Conservation (phyloP, 805 yeast species). For the Pichia cabralensis region DNA sequence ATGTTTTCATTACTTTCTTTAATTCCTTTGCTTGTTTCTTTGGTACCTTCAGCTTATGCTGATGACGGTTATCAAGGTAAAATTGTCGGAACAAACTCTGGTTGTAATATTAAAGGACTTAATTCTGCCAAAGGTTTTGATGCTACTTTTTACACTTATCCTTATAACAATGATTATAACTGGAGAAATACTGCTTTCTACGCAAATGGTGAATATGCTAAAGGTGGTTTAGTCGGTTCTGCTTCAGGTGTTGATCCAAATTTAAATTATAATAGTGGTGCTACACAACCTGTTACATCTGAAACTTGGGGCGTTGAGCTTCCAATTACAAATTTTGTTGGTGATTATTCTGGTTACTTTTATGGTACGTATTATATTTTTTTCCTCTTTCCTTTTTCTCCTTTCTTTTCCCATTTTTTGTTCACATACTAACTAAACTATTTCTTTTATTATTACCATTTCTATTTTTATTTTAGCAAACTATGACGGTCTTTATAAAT, state of each 20-base stretch:
- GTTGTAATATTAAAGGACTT: slow-evolving; percentile 4
- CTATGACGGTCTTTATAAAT: slow-evolving; percentile 21
- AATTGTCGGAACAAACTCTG: background rate
- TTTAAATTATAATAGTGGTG: slow-evolving; percentile 1
- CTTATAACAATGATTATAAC: slow-evolving; percentile 4
- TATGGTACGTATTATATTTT: slow-evolving; percentile 8
- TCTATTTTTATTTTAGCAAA: slow-evolving; percentile 13
- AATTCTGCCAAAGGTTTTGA: slow-evolving; percentile 7
- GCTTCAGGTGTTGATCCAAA: slow-evolving; percentile 5
- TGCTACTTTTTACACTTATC: slow-evolving; percentile 6
- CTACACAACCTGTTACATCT: background rate
- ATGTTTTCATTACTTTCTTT: too few relatives aligned
- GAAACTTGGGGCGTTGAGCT: slow-evolving; percentile 7
- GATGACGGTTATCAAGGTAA: slow-evolving; percentile 3
- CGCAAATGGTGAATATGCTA: slow-evolving; percentile 3
- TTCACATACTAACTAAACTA: background rate
- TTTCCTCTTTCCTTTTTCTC: slow-evolving; percentile 12
- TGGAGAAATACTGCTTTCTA: too few relatives aligned
- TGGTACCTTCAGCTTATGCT: background rate
- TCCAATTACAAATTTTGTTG: slow-evolving; percentile 7
- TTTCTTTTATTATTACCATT: background rate
- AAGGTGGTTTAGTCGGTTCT: slow-evolving; percentile 2
- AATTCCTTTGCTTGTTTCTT: too few relatives aligned
- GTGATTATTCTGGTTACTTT: slow-evolving; percentile 14
- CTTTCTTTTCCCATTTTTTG: too few relatives aligned